phyloP scores from a whole-genome alignment of 2,329 filamentous ascomycete genomes.

The Bipolaris cookei region DNA sequence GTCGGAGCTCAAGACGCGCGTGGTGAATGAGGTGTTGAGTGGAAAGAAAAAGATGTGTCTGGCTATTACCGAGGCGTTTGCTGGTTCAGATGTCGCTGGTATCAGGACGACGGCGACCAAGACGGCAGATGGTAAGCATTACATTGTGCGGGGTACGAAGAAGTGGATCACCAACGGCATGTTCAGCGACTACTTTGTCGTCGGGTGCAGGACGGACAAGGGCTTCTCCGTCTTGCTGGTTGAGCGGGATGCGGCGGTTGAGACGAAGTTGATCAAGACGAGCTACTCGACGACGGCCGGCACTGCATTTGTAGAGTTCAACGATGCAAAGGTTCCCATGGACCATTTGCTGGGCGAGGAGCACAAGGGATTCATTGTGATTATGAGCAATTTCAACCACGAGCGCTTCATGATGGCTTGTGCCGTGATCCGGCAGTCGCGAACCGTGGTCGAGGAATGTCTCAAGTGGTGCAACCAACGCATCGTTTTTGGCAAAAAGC shows the following conservation, averaged over 20 bases:
- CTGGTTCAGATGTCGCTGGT: slow-evolving; percentile 80
- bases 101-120: slow-evolving; percentile 73
- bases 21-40: slow-evolving; percentile 74
- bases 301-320: slow-evolving; percentile 80
- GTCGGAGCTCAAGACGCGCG: slow-evolving; percentile 66
- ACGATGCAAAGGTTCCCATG: slow-evolving; percentile 84
- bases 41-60: slow-evolving; percentile 89
- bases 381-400: slow-evolving; percentile 88
- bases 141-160: slow-evolving; percentile 72
- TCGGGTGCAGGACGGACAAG: slow-evolving; percentile 78
- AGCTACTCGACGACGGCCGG: slow-evolving; percentile 80
- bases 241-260: slow-evolving; percentile 73
- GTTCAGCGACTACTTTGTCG: slow-evolving; percentile 83
- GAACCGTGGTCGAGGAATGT: slow-evolving; percentile 79
- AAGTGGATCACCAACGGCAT: slow-evolving; percentile 88
- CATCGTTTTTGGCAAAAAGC: slow-evolving; percentile 79
- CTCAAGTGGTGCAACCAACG: slow-evolving; percentile 90
- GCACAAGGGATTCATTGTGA: slow-evolving; percentile 84
- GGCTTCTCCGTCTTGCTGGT: slow-evolving; percentile 80
- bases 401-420: slow-evolving; percentile 79
- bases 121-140: slow-evolving; percentile 55
- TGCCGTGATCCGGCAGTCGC: slow-evolving; percentile 67
- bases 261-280: slow-evolving; percentile 80
- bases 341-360: slow-evolving; percentile 80
- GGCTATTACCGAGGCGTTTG: slow-evolving; percentile 88